Base-by-base conservation (phyloP, 2,329 filamentous ascomycete species). In the Amesomyces nigricolor region DNA sequence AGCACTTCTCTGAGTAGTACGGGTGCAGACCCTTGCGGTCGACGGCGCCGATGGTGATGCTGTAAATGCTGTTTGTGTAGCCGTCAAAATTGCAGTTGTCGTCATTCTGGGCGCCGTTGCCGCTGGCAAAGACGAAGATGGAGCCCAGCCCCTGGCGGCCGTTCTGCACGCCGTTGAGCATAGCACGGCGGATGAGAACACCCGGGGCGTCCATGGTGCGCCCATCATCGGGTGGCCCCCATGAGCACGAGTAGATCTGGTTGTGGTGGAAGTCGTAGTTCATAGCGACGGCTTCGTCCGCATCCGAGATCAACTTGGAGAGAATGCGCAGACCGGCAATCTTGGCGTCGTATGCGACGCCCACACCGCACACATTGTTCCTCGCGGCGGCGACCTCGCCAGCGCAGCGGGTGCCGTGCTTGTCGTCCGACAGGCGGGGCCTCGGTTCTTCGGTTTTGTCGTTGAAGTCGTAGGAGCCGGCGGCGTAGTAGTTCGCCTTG, bases 61-160 rank as follows among this genome's bases (percentile, higher is more conserved):
- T 96, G 78, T 97, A 99, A 65, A 99, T 99, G 68, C 91, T 96
- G 76, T 99, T 99, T 57, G 94, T 99, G 73, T 99, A 99, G 39
- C 94, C 94, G 68, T 99, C 94, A 69, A 99, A 99, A 70, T 99
- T 99, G 79, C 94, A 99, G 72, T 99, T 97, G 70, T 99, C 94
- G 46, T 89, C 91, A 61, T 77, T 83, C 3, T 78, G 77, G 9
- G 92, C 95, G 56, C 94, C 94, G 67, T 99, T 99, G 57, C 94
- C 94, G 62, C 92, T 91, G 43, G 94, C 94, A 71, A 99, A 99
- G 53, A 99, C 94, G 66, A 91, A 99, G 62, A 99, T 88, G 29
- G 90, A 95, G 8, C 94, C 94, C 51, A 86, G 83, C 3, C 91
- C 89, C 48, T 75, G 78, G 50, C 94, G 87, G 42, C 94, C 94